Percentiles rank a stretch among this genome's conserved stretches.
Conservation (phyloP, 1,139 yeast genomes). For the Pichia sp. region DNA sequence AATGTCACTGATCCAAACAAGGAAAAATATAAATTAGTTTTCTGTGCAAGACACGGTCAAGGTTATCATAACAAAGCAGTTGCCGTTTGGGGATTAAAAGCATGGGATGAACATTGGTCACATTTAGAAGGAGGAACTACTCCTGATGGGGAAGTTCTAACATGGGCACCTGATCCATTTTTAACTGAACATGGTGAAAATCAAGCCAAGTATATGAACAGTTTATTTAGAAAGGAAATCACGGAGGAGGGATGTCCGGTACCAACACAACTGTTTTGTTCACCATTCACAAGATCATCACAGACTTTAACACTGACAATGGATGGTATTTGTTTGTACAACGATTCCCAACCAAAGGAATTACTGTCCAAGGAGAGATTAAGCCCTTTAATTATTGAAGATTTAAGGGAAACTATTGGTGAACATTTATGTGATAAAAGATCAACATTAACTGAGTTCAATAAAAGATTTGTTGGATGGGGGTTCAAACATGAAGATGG, state of each 20-base stretch:
- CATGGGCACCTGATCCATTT: slow-evolving; percentile 66
- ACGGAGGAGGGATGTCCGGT: slow-evolving; percentile 40
- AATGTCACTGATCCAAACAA: slow-evolving; percentile 27
- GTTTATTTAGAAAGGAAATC: slow-evolving; percentile 21
- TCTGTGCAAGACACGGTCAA: slow-evolving; percentile 72
- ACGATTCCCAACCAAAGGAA: slow-evolving; percentile 13
- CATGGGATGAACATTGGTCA: slow-evolving; percentile 59
- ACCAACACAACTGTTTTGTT: slow-evolving; percentile 50
- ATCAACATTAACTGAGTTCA: slow-evolving; percentile 35
- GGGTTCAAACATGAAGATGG: slow-evolving; percentile 41
- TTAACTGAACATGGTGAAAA: slow-evolving; percentile 51
- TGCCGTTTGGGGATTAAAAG: slow-evolving; percentile 46
- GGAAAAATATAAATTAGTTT: slow-evolving; percentile 46
- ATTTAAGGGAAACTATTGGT: slow-evolving; percentile 62
- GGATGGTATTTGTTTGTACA: slow-evolving; percentile 36
- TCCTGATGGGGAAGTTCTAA: slow-evolving; percentile 42
- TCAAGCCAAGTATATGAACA: slow-evolving; percentile 33
- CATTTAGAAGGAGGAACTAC: slow-evolving; percentile 35
- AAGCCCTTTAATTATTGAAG: slow-evolving; percentile 43
- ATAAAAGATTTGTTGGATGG: slow-evolving; percentile 32
- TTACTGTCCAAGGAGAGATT: slow-evolving; percentile 16
- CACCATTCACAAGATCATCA: slow-evolving; percentile 60
- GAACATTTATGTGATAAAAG: slow-evolving; percentile 63
- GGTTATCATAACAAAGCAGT: slow-evolving; percentile 67
- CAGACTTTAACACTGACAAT: slow-evolving; percentile 56